Base-by-base conservation (phyloP, 148 eudicot species). In the Camellia granthamiana region DNA sequence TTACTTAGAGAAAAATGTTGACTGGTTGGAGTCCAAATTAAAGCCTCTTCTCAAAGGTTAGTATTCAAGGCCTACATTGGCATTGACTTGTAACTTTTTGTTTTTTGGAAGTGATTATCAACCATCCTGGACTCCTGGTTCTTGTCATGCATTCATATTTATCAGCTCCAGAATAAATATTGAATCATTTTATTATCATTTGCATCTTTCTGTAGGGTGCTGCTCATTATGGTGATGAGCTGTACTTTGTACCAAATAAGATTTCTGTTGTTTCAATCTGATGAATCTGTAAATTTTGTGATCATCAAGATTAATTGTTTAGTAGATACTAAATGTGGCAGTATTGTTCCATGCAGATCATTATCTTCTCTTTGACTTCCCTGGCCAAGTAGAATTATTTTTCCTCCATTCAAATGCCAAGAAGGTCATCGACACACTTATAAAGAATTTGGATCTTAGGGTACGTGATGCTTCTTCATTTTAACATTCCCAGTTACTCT, bases 341-440 rank as follows among this genome's bases (percentile, higher is more conserved):
- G 3, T 61, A 78, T 30, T 30, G 23, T 76, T 55, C 51, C 4
- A 0, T 90, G 94, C 93, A 95, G 99, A 95, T 87, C 99, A 95
- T 85, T 95, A 95, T 87, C 85, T 95, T 65, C 99, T 95, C 60
- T 95, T 95, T 83, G 99, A 95, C 90, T 92, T 95, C 82, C 97
- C 99, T 81, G 97, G 97, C 78, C 98, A 95, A 88, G 99, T 95
- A 74, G 99, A 93, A 84, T 88, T 95, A 76, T 96, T 96, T 90
- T 96, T 93, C 86, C 94, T 96, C 62, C 97, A 96, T 77, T 80
- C 86, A 76, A 96, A 84, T 92, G 95, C 94, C 68, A 96, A 96
- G 86, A 83, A 64, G 11, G 91, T 90, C 73, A 89, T 96, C n/a
- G 89, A 86, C 89, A 88, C 89, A 83, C 90, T 96, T 66, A 83